A percentile compares a stretch with the other conserved stretches of the same genome.
phyloP scores from a whole-genome alignment of 306 rosid genomes.

The Castanea sativa region DNA sequence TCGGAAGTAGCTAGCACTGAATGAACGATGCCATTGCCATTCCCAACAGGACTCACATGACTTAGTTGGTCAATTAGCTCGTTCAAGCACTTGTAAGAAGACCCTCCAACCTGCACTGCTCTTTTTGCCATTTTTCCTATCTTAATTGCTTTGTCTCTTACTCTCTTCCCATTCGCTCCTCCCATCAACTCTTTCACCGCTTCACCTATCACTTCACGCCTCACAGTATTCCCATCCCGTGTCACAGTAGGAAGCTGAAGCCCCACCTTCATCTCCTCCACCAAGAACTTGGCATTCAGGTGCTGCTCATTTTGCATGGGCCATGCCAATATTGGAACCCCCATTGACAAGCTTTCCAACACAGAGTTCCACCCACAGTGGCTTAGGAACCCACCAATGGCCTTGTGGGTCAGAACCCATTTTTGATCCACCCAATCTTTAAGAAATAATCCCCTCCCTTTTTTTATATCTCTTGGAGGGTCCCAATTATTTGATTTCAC shows the following conservation, averaged over 20 bases:
- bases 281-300: slow-evolving; percentile 31
- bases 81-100: slow-evolving; percentile 16
- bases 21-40: neutral
- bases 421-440: slow-evolving; percentile 32
- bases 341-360: slow-evolving; percentile 28
- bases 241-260: neutral
- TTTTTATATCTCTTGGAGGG: slow-evolving; percentile 6
- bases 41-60: neutral
- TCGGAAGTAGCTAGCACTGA: too few relatives aligned
- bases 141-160: slow-evolving; percentile 28
- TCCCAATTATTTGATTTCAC: slow-evolving; percentile 29
- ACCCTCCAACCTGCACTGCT: slow-evolving; percentile 33
- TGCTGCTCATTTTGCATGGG: slow-evolving; percentile 34
- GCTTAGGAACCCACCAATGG: slow-evolving; percentile 33
- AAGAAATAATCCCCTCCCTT: slow-evolving; percentile 12
- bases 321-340: slow-evolving; percentile 36
- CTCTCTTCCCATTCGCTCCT: slow-evolving; percentile 29
- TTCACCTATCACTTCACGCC: slow-evolving; percentile 13
- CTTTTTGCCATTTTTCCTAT: slow-evolving; percentile 20
- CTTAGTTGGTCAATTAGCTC: slow-evolving; percentile 8
- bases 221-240: neutral
- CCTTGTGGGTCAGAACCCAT: slow-evolving; percentile 12
- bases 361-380: slow-evolving; percentile 47
- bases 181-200: slow-evolving; percentile 38
- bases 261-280: slow-evolving; percentile 26